phyloP scores from a whole-genome alignment of 805 yeast genomes.

The Saturnispora diversa region DNA sequence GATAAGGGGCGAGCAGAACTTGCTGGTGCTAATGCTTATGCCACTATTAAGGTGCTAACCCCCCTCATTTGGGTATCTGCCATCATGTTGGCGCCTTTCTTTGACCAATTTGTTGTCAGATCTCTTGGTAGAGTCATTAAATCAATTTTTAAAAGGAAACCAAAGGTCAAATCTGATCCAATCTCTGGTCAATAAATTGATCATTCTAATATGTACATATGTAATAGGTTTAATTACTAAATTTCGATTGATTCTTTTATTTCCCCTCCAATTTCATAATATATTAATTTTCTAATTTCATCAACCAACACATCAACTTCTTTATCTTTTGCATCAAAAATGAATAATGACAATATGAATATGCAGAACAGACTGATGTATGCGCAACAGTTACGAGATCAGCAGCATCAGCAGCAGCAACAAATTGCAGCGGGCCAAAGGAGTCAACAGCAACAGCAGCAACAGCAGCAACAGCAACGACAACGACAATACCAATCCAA shows the following conservation, averaged over 20 bases:
- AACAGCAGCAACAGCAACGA: slow-evolving; percentile 12
- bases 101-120: slow-evolving; percentile 28
- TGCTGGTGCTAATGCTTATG: slow-evolving; percentile 33
- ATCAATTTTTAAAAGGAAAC: slow-evolving; percentile 15
- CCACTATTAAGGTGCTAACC: slow-evolving; percentile 25
- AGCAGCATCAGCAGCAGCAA: slow-evolving; percentile 9
- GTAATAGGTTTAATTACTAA: neutral
- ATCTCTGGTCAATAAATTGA: neutral
- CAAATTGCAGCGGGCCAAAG: slow-evolving; percentile 9
- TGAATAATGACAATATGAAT: slow-evolving; percentile 49
- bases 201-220: neutral
- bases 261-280: neutral
- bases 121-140: slow-evolving; percentile 24
- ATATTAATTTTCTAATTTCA: neutral
- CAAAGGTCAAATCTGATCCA: neutral
- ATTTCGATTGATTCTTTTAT: neutral
- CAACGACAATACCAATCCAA: slow-evolving; percentile 1
- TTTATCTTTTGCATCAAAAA: neutral
- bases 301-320: neutral
- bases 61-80: slow-evolving; percentile 26
- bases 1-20: slow-evolving; percentile 23
- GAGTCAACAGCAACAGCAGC: slow-evolving; percentile 17
- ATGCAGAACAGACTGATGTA: slow-evolving; percentile 25
- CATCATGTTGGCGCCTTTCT: slow-evolving; percentile 29
- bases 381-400: slow-evolving; percentile 11